phyloP scores from a whole-genome alignment of 2,329 filamentous ascomycete species.

The Periconia macrospinosa region DNA sequence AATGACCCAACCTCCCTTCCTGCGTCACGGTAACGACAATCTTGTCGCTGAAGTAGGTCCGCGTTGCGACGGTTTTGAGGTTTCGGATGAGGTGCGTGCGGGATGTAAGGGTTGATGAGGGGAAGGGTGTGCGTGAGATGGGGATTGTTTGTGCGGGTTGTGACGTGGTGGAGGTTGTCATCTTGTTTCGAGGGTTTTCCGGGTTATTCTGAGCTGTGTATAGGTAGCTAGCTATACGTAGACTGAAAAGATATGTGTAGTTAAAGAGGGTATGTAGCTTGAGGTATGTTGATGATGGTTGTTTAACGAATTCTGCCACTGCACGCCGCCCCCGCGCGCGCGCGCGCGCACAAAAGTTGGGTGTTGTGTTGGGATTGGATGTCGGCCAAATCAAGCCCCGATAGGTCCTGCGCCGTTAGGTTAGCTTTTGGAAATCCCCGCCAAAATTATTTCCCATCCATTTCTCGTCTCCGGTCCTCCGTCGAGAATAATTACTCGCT shows the following conservation, averaged over 20 bases:
- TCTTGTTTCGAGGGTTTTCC: no score
- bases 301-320: conserved; percentile 12
- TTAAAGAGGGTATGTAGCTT: not conserved
- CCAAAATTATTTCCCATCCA: conserved; percentile 32
- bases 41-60: conserved; percentile 81
- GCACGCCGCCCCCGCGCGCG: conserved; percentile 13
- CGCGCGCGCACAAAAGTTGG: no score
- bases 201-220: no score
- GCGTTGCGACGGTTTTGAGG: conserved; percentile 70
- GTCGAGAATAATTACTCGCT: no score
- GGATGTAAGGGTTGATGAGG: conserved; percentile 60
- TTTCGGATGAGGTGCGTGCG: conserved; percentile 65
- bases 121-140: conserved; percentile 59
- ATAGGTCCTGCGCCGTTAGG: conserved; percentile 4
- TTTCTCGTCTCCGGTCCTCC: not conserved
- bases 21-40: conserved; percentile 89
- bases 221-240: no score
- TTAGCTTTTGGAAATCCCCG: conserved; percentile 24
- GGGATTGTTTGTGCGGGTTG: conserved; percentile 19
- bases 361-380: no score
- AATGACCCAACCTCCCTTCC: conserved; percentile 82
- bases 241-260: no score
- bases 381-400: conserved; percentile 20
- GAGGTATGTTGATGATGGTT: not conserved
- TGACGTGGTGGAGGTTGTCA: conserved; percentile 3